Conservation (phyloP, 345 rosid genomes). For the Populus davidiana region DNA sequence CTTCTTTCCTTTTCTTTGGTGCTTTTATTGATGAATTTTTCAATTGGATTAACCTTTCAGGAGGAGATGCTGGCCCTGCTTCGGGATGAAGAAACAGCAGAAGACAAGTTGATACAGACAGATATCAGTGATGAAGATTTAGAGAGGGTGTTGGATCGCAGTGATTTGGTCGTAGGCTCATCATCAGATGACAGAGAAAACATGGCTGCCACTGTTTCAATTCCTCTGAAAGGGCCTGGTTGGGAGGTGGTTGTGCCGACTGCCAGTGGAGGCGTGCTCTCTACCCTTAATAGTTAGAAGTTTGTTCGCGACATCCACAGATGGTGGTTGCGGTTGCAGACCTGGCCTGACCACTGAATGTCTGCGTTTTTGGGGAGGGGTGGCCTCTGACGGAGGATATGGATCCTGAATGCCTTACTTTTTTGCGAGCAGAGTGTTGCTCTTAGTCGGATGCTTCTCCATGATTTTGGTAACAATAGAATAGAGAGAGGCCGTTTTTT, state of each 20-base stretch:
- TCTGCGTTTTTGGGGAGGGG: not conserved
- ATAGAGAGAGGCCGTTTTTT: not conserved
- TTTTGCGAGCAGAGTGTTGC: constrained; percentile 7
- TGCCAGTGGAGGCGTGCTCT: constrained; percentile 68
- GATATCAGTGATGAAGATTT: constrained; percentile 79
- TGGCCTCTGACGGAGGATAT: not conserved
- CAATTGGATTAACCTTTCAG: constrained; percentile 32
- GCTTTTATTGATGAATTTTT: not conserved
- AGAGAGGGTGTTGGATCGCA: constrained; percentile 65
- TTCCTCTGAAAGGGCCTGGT: constrained; percentile 85
- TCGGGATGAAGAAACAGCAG: constrained; percentile 71
- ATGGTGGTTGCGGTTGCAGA: not conserved
- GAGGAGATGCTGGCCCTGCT: constrained; percentile 73
- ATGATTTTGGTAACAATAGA: not conserved
- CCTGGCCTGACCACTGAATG: not conserved
- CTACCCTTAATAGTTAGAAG: constrained; percentile 66
- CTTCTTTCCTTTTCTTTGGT: not conserved
- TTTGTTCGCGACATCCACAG: not conserved
- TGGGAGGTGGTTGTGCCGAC: constrained; percentile 94
- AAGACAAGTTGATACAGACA: constrained; percentile 85
- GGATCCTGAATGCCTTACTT: not conserved
- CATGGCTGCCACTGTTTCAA: constrained; percentile 19
- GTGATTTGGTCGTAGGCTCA: constrained; percentile 49
- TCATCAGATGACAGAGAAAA: constrained; percentile 21
- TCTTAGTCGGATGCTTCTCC: not conserved